Evolutionary conservation across 345 rosid genomes (phyloP).

Genomic region (Barbarea vulgaris): DNA sequence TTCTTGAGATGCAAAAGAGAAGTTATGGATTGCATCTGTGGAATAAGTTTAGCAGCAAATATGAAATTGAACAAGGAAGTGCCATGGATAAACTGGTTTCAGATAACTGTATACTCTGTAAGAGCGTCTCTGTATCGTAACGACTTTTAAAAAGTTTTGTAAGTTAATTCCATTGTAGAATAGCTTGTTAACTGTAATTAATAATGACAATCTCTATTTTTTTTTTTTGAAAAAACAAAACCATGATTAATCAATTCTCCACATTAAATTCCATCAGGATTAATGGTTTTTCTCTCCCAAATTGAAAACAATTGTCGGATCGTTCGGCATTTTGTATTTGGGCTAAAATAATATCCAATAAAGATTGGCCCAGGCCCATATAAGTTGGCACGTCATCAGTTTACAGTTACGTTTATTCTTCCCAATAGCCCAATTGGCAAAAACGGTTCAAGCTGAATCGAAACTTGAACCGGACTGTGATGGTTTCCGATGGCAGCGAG

Average conservation of each 20-base stretch:
- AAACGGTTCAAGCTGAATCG: slow-evolving; percentile 3
- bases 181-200: slow-evolving; percentile 28
- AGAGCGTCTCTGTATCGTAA: slow-evolving; percentile 7
- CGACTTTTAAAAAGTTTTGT: not conserved
- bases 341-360: not conserved
- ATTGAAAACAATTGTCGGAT: not conserved
- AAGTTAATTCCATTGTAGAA: slow-evolving; percentile 9
- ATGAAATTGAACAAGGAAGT: slow-evolving; percentile 52
- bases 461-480: slow-evolving; percentile 13
- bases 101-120: slow-evolving; percentile 47
- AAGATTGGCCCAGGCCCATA: slow-evolving; percentile 9
- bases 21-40: slow-evolving; percentile 54
- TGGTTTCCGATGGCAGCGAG: slow-evolving; percentile 29
- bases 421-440: slow-evolving; percentile 13
- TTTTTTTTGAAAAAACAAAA: not conserved
- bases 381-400: not conserved
- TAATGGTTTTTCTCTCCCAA: no score
- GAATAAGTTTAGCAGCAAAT: slow-evolving; percentile 50
- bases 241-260: not conserved
- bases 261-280: no score
- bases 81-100: slow-evolving; percentile 44
- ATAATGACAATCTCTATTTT: not conserved
- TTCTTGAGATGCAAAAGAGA: slow-evolving; percentile 37
- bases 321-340: not conserved
- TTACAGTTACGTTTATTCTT: not conserved